phyloP scores from a whole-genome alignment of 208 protist genomes.

The Crithidia mellificae region DNA sequence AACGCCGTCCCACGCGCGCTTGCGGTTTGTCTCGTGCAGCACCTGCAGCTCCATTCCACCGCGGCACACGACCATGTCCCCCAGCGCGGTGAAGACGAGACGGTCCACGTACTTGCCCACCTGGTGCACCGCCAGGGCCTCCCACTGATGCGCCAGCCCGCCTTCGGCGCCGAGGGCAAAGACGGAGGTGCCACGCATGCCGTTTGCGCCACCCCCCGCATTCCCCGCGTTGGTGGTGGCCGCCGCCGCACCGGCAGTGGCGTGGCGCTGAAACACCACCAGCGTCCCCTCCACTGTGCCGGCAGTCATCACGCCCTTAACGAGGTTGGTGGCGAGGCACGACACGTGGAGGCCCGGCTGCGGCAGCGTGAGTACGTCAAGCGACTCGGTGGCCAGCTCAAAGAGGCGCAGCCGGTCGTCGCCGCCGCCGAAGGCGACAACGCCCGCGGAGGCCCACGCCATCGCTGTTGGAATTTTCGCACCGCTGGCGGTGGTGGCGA shows the following conservation, averaged over 20 bases:
- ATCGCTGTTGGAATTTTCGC: constrained; percentile 47
- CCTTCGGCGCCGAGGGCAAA: constrained; percentile 9
- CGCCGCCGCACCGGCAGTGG: not conserved
- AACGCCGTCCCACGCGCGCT: constrained; percentile 81
- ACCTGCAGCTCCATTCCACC: constrained; percentile 66
- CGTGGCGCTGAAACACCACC: constrained; percentile 54
- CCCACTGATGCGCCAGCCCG: constrained; percentile 59
- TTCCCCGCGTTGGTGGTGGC: too few species aligned
- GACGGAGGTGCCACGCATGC: not conserved
- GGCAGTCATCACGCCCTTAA: constrained; percentile 48
- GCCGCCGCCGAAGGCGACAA: constrained; percentile 78
- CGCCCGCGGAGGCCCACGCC: constrained; percentile 66
- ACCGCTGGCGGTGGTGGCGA: constrained; percentile 27
- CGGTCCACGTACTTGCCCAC: constrained; percentile 65
- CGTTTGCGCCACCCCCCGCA: not conserved
- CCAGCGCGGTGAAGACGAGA: constrained; percentile 55
- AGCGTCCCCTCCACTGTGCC: constrained; percentile 74
- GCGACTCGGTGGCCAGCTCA: constrained; percentile 70
- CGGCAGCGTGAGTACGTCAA: constrained; percentile 72
- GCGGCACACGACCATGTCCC: constrained; percentile 63
- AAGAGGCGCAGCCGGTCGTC: constrained; percentile 87
- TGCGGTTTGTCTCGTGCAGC: constrained; percentile 86
- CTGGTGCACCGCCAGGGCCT: constrained; percentile 70
- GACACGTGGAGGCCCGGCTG: constrained; percentile 54
- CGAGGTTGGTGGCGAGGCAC: constrained; percentile 41